Conservation (phyloP, 805 yeast genomes). For the Kodamaea laetipori region DNA sequence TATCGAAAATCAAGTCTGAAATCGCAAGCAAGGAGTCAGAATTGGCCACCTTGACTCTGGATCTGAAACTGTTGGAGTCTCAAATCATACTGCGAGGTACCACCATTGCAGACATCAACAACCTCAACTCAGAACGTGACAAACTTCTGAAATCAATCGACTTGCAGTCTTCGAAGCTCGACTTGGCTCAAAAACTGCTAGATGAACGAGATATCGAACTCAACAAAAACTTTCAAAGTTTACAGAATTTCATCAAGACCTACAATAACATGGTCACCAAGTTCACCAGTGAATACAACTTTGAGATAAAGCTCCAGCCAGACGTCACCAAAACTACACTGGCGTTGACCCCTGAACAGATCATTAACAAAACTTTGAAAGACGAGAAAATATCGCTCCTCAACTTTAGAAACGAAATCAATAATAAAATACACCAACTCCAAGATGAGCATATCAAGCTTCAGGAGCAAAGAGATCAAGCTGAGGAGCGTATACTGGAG, state of each 20-base stretch:
- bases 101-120: constrained; percentile 63
- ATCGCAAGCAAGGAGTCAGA: constrained; percentile 47
- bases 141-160: constrained; percentile 58
- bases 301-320: constrained; percentile 41
- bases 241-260: constrained; percentile 54
- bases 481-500: constrained; percentile 57
- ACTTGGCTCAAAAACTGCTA: constrained; percentile 47
- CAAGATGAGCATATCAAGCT: constrained; percentile 60
- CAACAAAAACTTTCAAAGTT: constrained; percentile 49
- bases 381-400: constrained; percentile 46
- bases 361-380: constrained; percentile 48
- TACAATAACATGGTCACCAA: constrained; percentile 59
- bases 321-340: constrained; percentile 12
- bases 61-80: constrained; percentile 42
- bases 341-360: constrained; percentile 27
- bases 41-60: constrained; percentile 40
- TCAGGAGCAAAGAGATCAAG: constrained; percentile 60
- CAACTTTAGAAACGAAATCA: constrained; percentile 35
- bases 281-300: constrained; percentile 41
- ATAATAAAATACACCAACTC: constrained; percentile 45
- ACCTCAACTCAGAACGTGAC: constrained; percentile 62
- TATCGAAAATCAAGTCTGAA: constrained; percentile 60
- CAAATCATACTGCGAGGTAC: constrained; percentile 56
- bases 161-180: constrained; percentile 39
- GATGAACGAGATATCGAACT: constrained; percentile 53